phyloP scores from a whole-genome alignment of 108 stramenopile species.

The Nitzschia putrida region DNA sequence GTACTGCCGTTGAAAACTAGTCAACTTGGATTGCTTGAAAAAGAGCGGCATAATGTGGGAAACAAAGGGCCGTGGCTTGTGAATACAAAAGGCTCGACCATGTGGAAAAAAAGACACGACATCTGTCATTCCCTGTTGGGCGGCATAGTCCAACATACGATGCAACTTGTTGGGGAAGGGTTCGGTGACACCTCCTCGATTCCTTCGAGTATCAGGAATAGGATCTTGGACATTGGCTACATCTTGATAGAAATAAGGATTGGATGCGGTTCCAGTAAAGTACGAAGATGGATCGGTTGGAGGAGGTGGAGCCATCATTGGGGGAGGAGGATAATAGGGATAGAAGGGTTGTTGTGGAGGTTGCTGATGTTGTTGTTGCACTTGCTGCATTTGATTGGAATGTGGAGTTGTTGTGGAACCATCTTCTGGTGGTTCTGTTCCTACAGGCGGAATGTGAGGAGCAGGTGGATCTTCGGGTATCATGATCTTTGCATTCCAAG shows the following conservation, averaged over 20 bases:
- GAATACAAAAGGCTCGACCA: slow-evolving; percentile 69
- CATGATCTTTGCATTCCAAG: too few relatives aligned
- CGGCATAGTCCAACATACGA: slow-evolving; percentile 59
- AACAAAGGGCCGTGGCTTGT: slow-evolving; percentile 58
- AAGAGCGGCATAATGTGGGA: slow-evolving; percentile 73
- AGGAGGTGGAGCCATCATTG: background rate
- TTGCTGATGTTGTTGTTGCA: background rate
- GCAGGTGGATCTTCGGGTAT: too few relatives aligned
- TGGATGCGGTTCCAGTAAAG: background rate
- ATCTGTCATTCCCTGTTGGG: slow-evolving; percentile 47
- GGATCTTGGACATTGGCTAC: slow-evolving; percentile 29
- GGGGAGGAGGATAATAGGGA: slow-evolving; percentile 15
- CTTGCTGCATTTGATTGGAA: background rate
- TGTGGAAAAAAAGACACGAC: slow-evolving; percentile 65
- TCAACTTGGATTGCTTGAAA: slow-evolving; percentile 79
- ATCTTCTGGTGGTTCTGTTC: too few relatives aligned
- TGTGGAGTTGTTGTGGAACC: too few relatives aligned
- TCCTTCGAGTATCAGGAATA: slow-evolving; percentile 28
- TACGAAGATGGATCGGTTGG: background rate
- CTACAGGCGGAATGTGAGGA: too few relatives aligned
- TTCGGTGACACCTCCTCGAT: slow-evolving; percentile 64
- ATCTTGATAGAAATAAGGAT: slow-evolving; percentile 26
- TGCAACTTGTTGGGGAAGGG: slow-evolving; percentile 32
- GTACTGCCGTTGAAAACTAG: slow-evolving; percentile 83
- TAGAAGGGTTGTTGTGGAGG: background rate